A percentile compares a stretch with the other conserved stretches of the same genome.
Conservation (phyloP, 257 asterid genomes). For the Striga asiatica region DNA sequence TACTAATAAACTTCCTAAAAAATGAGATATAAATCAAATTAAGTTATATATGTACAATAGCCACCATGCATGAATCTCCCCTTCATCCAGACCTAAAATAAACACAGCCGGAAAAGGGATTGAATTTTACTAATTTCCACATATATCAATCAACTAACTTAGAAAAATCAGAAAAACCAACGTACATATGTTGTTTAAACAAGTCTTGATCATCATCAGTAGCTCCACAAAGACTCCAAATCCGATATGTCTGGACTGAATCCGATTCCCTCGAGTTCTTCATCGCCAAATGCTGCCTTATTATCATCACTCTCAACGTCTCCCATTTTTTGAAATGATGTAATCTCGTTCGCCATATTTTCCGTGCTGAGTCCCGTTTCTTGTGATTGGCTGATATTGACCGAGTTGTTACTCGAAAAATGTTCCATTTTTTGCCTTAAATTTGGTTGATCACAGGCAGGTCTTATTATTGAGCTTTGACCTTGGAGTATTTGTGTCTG, state of each 20-base stretch:
- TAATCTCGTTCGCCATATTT: constrained; percentile 31
- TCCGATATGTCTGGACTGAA: constrained; percentile 36
- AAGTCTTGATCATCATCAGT: no score
- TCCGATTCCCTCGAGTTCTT: constrained; percentile 25
- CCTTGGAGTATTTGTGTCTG: constrained; percentile 14
- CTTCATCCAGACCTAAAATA: no score
- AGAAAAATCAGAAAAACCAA: no score
- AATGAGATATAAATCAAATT: no score
- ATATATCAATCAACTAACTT: no score
- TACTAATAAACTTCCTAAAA: no score
- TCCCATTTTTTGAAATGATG: constrained; percentile 19
- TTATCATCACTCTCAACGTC: constrained; percentile 18
- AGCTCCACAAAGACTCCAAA: constrained; percentile 30
- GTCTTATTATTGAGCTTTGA: constrained; percentile 6
- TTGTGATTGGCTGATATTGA: constrained; percentile 37
- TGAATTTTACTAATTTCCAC: no score
- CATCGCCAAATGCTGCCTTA: constrained; percentile 23
- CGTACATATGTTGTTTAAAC: no score
- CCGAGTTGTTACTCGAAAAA: constrained; percentile 29
- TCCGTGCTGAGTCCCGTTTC: constrained; percentile 32
- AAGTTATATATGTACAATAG: no score
- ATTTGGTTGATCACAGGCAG: not conserved
- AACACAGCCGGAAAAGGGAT: no score
- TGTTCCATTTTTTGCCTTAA: constrained; percentile 30
- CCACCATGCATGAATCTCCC: no score